These are phyloP conservation scores for Pezizomycotina sp. DNA, from an alignment of 2,329 filamentous ascomycete genomes.

Conservation along the genomic window DNA sequence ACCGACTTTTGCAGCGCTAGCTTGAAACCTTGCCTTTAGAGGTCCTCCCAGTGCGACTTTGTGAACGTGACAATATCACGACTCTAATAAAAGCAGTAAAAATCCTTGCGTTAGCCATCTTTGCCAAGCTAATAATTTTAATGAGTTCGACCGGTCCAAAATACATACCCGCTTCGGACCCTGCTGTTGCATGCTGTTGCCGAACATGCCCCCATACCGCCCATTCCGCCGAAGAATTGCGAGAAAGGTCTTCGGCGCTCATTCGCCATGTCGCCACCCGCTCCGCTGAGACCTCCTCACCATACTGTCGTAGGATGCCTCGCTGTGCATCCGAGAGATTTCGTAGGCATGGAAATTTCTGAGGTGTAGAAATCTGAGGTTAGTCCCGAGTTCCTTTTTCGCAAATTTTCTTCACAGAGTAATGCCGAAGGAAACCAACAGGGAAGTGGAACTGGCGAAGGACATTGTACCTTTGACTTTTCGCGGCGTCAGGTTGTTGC, in stretches of 20 bases:
- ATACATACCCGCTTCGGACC: constrained; percentile 47
- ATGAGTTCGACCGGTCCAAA: neutral
- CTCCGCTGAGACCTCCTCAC: constrained; percentile 86
- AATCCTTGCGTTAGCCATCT: neutral
- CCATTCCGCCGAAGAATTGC: constrained; percentile 75
- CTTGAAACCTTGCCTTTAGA: constrained; percentile 95
- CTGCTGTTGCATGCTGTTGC: constrained; percentile 47
- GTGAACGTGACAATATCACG: constrained; percentile 97
- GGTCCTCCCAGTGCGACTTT: constrained; percentile 96
- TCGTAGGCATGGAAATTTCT: constrained; percentile 53
- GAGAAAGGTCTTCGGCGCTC: constrained; percentile 94
- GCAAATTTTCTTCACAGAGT: neutral
- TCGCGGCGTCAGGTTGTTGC: constrained; percentile 78
- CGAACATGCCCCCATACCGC: constrained; percentile 61
- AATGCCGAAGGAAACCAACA: neutral
- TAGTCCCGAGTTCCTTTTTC: too few relatives aligned
- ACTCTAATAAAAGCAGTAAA: constrained; percentile 42
- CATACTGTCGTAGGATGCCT: constrained; percentile 90
- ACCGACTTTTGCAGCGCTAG: constrained; percentile 92
- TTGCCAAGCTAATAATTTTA: neutral
- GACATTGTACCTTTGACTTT: constrained; percentile 69
- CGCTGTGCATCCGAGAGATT: constrained; percentile 82
- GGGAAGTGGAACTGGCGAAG: neutral
- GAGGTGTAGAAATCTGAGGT: neutral
- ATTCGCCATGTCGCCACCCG: constrained; percentile 61